Base-by-base conservation (phyloP, 805 yeast genomes). In the Cyberlindnera euphorbiae region DNA sequence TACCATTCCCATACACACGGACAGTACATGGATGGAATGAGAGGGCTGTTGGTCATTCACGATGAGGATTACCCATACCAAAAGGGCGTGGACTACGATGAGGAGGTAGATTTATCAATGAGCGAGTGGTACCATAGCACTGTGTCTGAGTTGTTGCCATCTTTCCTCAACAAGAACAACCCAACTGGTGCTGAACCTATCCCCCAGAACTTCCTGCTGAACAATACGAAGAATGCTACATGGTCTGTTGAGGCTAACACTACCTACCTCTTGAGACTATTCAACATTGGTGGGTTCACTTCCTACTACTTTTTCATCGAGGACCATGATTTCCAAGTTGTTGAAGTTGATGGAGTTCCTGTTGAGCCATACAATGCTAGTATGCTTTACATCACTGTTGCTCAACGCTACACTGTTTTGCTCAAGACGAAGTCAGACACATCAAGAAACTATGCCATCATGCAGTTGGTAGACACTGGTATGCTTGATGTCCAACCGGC, bases 181-280 rank as follows among this genome's bases (percentile, higher is more conserved):
- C 98, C 98, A 41, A 86, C 96, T 8, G 98, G 98, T 55, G 96
- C 97, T 29, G 98, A 93, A 66, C 98, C 98, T 34, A 79, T 93
- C 49, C 98, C 98, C 8, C 82, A 84, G 48, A 65, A 67, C 57
- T 62, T 83, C 49, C 71, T 93, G 51, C 68, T 88, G 60, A 90
- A 90, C 65, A 87, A 88, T 56, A 80, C 95, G 10, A 73, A 69
- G 53, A 82, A 83, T 61, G 66, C 73, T 54, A 75, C 89, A n/a
- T 77, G 87, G 82, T 47, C 63, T 8, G 94, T 90, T 38, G 56
- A 84, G 64, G 95, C 97, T 7, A 77, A 78, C 63, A 87, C 77
- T 26, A 89, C 96, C 13, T 93, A 93, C 60, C 64, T 83, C 49
- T 49, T 93, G 45, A 76, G 96, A 58, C 62, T 93, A 38, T 72